Percentiles rank a stretch among this genome's conserved stretches.
These are phyloP conservation scores for Solanum etuberosum DNA, from an alignment of 257 asterid species.

Conservation along the genomic window DNA sequence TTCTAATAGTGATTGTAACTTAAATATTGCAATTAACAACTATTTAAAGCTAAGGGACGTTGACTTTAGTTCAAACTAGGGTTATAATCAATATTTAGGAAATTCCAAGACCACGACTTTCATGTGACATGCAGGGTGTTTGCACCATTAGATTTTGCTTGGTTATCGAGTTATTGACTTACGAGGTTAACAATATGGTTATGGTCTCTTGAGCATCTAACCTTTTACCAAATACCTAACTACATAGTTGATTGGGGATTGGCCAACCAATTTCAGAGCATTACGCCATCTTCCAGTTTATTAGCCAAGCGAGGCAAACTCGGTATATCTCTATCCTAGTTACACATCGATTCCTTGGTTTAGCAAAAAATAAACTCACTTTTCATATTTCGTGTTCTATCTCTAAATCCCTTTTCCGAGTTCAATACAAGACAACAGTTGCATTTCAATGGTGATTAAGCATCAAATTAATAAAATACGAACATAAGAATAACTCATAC, in stretches of 20 bases:
- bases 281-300: neutral
- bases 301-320: neutral
- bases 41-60: neutral
- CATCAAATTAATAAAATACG: neutral
- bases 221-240: neutral
- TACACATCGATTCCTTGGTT: neutral
- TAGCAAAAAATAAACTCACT: neutral
- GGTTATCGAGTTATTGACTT: neutral
- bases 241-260: neutral
- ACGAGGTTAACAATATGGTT: neutral
- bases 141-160: neutral
- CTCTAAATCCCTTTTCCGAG: neutral
- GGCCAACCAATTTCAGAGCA: neutral
- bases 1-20: neutral
- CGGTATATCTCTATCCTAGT: neutral
- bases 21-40: neutral
- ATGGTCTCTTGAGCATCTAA: neutral
- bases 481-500: neutral
- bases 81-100: neutral
- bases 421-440: neutral
- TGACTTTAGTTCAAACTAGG: neutral
- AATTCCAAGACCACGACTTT: neutral
- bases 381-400: too few relatives aligned
- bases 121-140: neutral
- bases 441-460: neutral